Evolutionary conservation across 371 early-diverging fungal species (phyloP), one percentile per base, ranked within the genome.

Genomic region (Actinomortierella wolfii): DNA sequence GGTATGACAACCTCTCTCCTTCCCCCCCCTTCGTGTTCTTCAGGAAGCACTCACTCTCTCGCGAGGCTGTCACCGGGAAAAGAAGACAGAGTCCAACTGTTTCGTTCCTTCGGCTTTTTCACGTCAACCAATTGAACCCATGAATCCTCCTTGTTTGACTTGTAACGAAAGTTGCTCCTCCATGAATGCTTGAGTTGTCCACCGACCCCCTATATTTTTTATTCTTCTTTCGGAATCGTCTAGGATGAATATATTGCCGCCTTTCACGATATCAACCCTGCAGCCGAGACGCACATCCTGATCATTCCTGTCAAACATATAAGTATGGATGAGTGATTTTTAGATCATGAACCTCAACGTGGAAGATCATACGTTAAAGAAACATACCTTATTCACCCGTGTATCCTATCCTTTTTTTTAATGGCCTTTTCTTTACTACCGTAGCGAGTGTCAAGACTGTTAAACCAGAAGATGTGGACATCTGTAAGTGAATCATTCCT

Each of bases 211-310:
- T 15, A 3, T 28, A 23, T 28, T 20, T 3, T 18, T 17, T 20
- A 2, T 28, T 14, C 23, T 7, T 41, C 20, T 52, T 26, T 39
- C 6, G 2, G n/a, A 44, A 0, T 40, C 0, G 18, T n/a, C n/a
- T 40, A 62, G 68, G 68, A 62, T 25, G n/a, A 57, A 0, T 58
- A 68, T 3, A 58, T 68, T 2, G 43, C 55, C 2, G 62, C 62
- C 14, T 68, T 68, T 48, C 47, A 57, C 28, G 62, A 68, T 41
- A 53, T 61, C 51, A 43, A 29, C 7, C 68, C 59, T 15, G 58
- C 68, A 4, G 68, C 68, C 21, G 47, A 68, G 52, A 63, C 68
- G 0, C 68, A 63, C n/a, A 58, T 68, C 56, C 51, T 63, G 14
- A 57, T 68, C 53, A 56, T 63, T 15, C 64, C 63, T 23, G 51